phyloP scores from a whole-genome alignment of 2,329 filamentous ascomycete species.

The Capronia americana region DNA sequence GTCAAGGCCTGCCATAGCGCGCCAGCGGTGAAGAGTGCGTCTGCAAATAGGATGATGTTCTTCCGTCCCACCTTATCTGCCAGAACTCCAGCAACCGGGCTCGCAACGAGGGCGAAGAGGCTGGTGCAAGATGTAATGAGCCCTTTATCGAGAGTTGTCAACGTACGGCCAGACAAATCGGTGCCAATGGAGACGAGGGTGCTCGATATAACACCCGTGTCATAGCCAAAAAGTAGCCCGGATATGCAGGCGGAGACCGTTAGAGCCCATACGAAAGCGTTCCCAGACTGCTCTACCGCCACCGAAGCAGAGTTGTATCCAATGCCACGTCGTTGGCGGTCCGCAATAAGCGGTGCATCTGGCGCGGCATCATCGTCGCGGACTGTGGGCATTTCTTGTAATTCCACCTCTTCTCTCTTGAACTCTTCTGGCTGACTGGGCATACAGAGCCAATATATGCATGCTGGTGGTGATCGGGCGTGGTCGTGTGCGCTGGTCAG shows the following conservation, averaged over 20 bases:
- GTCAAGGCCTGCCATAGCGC: conserved; percentile 52
- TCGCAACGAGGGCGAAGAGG: conserved; percentile 63
- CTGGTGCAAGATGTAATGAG: conserved; percentile 65
- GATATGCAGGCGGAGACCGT: conserved; percentile 64
- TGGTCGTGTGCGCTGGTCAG: conserved; percentile 18
- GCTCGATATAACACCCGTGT: conserved; percentile 68
- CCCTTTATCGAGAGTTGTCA: conserved; percentile 64
- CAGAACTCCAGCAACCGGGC: conserved; percentile 60
- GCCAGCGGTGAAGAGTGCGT: conserved; percentile 54
- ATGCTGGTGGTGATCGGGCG: conserved; percentile 8
- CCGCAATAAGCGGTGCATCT: conserved; percentile 30
- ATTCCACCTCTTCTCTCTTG: conserved; percentile 29
- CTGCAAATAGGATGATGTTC: conserved; percentile 55
- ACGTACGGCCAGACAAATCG: conserved; percentile 57
- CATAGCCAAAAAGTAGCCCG: conserved; percentile 67
- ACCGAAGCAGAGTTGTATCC: not conserved
- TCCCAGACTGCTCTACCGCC: conserved; percentile 38
- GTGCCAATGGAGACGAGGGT: conserved; percentile 63
- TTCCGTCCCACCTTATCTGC: conserved; percentile 58
- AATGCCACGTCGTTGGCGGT: conserved; percentile 8
- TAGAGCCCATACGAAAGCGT: conserved; percentile 61
- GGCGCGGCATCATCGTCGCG: conserved; percentile 23
- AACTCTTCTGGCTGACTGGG: conserved; percentile 11
- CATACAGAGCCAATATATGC: conserved; percentile 14
- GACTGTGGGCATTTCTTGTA: conserved; percentile 25